phyloP scores from a whole-genome alignment of 805 yeast genomes.

The Lipomyces yamadae region DNA sequence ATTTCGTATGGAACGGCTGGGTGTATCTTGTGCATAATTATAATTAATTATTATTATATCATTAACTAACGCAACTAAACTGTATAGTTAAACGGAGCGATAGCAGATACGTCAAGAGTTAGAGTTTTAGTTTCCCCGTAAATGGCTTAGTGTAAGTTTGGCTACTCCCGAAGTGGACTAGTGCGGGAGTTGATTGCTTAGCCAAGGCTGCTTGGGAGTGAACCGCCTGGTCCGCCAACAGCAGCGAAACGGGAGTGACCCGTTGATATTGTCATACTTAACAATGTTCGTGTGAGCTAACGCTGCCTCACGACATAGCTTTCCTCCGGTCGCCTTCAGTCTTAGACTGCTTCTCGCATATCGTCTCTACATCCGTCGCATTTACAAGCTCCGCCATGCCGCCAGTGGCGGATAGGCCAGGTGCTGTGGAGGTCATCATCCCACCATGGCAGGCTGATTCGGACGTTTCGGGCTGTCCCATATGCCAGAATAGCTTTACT shows the following conservation, averaged over 20 bases:
- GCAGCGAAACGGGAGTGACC: too few species aligned
- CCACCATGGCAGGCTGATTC: conserved; percentile 72
- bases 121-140: not conserved
- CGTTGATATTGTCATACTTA: not conserved
- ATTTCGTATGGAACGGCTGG: too few species aligned
- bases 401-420: conserved; percentile 14
- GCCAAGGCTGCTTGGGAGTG: too few species aligned
- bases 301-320: not conserved
- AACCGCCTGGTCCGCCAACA: not conserved
- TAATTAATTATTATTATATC: too few species aligned
- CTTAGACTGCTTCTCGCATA: not conserved
- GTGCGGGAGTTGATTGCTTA: not conserved
- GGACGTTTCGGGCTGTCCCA: conserved; percentile 56
- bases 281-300: not conserved
- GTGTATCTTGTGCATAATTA: too few species aligned
- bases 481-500: conserved; percentile 60
- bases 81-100: too few species aligned
- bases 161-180: not conserved
- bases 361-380: conserved; percentile 16
- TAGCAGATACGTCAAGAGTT: not conserved
- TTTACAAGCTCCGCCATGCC: conserved; percentile 9
- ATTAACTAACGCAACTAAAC: too few species aligned
- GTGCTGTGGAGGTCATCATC: conserved; percentile 13
- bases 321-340: not conserved
- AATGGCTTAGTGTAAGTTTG: not conserved